These are phyloP conservation scores for Botrytis aclada DNA, from an alignment of 2,329 filamentous ascomycete species.

Conservation along the genomic window DNA sequence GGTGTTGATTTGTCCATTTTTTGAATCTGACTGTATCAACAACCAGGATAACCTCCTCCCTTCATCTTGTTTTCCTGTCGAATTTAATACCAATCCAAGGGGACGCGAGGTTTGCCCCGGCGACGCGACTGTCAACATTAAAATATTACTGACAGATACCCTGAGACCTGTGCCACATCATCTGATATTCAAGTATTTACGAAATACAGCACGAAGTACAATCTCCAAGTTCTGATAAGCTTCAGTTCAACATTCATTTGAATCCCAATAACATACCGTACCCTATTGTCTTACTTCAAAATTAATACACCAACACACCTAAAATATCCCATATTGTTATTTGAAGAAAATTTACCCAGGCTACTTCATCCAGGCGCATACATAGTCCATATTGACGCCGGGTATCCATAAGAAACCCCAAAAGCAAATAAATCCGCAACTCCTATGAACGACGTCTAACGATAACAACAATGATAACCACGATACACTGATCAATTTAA, in stretches of 20 bases:
- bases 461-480: constrained; percentile 18
- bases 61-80: not conserved
- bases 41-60: constrained; percentile 2
- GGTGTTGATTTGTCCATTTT: not conserved
- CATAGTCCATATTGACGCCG: constrained; percentile 8
- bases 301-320: constrained; percentile 5
- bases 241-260: constrained; percentile 9
- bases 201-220: not conserved
- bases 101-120: constrained; percentile 13
- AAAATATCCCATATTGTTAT: not conserved
- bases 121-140: constrained; percentile 16
- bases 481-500: constrained; percentile 16
- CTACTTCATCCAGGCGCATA: not conserved
- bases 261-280: not conserved
- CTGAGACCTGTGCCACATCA: constrained; percentile 17
- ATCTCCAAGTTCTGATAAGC: constrained; percentile 7
- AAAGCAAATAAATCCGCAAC: not conserved
- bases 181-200: constrained; percentile 3
- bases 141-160: constrained; percentile 8
- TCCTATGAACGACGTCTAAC: constrained; percentile 16
- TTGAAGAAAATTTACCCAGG: not conserved
- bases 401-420: not conserved
- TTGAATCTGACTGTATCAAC: not conserved
- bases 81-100: not conserved
- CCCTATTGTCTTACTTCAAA: constrained; percentile 3